Conservation (phyloP, 2,329 filamentous ascomycete genomes). For the Bipolaris victoriae region DNA sequence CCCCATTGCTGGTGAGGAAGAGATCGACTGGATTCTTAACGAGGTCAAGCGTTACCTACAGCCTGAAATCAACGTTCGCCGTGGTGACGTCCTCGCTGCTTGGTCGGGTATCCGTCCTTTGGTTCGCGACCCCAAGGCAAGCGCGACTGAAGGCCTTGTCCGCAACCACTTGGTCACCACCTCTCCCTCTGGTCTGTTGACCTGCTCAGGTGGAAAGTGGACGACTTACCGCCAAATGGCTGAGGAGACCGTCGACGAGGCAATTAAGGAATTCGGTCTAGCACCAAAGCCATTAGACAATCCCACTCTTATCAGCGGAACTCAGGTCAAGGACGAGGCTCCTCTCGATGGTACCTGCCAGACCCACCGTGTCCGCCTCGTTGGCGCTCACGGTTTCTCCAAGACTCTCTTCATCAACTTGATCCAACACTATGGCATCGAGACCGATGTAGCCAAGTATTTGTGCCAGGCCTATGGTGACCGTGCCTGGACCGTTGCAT, state of each 20-base stretch:
- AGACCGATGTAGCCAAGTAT: slow-evolving; percentile 91
- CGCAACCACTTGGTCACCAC: slow-evolving; percentile 84
- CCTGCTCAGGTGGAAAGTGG: slow-evolving; percentile 90
- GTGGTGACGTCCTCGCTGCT: slow-evolving; percentile 85
- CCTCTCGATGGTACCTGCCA: slow-evolving; percentile 76
- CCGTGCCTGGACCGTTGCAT: slow-evolving; percentile 87
- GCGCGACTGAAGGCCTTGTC: slow-evolving; percentile 85
- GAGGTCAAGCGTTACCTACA: slow-evolving; percentile 83
- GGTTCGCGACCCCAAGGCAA: slow-evolving; percentile 83
- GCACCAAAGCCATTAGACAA: slow-evolving; percentile 62
- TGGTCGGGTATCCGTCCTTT: slow-evolving; percentile 89
- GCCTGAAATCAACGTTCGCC: slow-evolving; percentile 82
- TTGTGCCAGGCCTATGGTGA: slow-evolving; percentile 88
- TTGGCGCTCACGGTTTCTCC: slow-evolving; percentile 86
- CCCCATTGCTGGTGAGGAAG: slow-evolving; percentile 78
- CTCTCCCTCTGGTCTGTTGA: slow-evolving; percentile 79
- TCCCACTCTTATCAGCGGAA: slow-evolving; percentile 71
- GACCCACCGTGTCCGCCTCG: slow-evolving; percentile 79
- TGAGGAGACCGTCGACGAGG: slow-evolving; percentile 84
- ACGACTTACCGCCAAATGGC: slow-evolving; percentile 94
- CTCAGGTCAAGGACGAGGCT: slow-evolving; percentile 74
- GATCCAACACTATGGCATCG: slow-evolving; percentile 89
- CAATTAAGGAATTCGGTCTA: slow-evolving; percentile 72
- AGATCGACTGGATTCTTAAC: slow-evolving; percentile 85
- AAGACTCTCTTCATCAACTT: slow-evolving; percentile 94